Percentiles rank a stretch among this genome's conserved stretches.
phyloP scores from a whole-genome alignment of 164 flowering plant genomes.

The Amborella trichopoda region DNA sequence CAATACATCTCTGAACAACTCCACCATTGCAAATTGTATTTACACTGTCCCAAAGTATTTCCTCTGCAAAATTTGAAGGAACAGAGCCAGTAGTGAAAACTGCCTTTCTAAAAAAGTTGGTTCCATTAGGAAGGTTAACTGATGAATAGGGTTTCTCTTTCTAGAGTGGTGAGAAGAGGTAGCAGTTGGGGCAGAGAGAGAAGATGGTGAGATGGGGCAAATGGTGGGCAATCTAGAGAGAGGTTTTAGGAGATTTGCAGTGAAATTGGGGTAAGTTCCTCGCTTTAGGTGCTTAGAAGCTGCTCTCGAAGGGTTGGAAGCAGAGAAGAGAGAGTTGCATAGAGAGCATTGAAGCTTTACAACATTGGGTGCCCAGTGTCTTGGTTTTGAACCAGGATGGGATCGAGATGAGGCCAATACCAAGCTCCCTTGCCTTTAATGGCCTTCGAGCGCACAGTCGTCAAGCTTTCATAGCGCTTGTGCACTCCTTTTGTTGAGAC shows the following conservation, averaged over 20 bases:
- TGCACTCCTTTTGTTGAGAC: slow-evolving; percentile 48
- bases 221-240: slow-evolving; percentile 37
- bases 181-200: slow-evolving; percentile 9
- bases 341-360: slow-evolving; percentile 79
- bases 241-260: slow-evolving; percentile 37
- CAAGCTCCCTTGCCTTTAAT: slow-evolving; percentile 95
- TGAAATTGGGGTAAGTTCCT: slow-evolving; percentile 87
- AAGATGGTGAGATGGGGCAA: slow-evolving; percentile 23
- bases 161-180: slow-evolving; percentile 14
- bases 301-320: slow-evolving; percentile 92
- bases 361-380: slow-evolving; percentile 69
- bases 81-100: slow-evolving; percentile 48
- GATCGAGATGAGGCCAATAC: slow-evolving; percentile 96
- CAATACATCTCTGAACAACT: slow-evolving; percentile 52
- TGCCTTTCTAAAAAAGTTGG: slow-evolving; percentile 67
- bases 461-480: slow-evolving; percentile 74
- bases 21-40: slow-evolving; percentile 41
- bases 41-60: slow-evolving; percentile 65
- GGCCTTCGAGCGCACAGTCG: slow-evolving; percentile 67
- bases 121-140: slow-evolving; percentile 80
- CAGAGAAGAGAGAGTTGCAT: slow-evolving; percentile 82
- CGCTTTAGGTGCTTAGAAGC: slow-evolving; percentile 94
- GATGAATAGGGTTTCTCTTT: slow-evolving; percentile 22
- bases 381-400: slow-evolving; percentile 50
- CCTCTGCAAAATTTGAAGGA: slow-evolving; percentile 77